These are phyloP conservation scores for Otatea glauca DNA, from an alignment of 176 grass and related monocot species.

Conservation along the genomic window DNA sequence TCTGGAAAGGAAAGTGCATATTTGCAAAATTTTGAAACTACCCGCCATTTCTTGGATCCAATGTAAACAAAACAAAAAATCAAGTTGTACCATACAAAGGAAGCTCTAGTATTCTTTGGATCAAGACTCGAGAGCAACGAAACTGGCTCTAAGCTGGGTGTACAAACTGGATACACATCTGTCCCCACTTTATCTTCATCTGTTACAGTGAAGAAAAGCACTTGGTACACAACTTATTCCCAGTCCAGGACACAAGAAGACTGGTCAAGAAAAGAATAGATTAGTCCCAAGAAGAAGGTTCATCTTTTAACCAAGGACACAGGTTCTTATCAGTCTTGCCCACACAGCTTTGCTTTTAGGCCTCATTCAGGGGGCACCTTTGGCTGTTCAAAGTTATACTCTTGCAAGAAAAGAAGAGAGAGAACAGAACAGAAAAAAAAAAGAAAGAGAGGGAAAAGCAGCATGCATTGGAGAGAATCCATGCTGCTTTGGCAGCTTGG, in stretches of 20 bases:
- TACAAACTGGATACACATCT: constrained; percentile 5
- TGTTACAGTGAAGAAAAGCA: constrained; percentile 32
- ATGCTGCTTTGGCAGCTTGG: constrained; percentile 38
- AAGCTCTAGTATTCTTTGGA: neutral
- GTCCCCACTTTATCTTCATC: constrained; percentile 35
- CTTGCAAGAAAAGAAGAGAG: constrained; percentile 49
- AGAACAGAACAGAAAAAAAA: neutral
- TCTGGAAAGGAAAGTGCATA: no score
- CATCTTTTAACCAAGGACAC: constrained; percentile 19
- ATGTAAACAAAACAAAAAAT: neutral
- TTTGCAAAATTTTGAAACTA: no score
- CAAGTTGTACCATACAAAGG: neutral
- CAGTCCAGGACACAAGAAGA: constrained; percentile 25
- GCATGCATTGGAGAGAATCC: constrained; percentile 32
- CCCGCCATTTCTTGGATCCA: neutral
- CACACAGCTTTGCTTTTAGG: constrained; percentile 41
- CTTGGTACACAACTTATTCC: neutral
- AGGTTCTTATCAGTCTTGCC: constrained; percentile 25
- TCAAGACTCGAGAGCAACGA: neutral
- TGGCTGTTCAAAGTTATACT: constrained; percentile 22
- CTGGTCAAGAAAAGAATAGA: constrained; percentile 30
- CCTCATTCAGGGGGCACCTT: constrained; percentile 35
- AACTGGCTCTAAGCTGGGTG: neutral
- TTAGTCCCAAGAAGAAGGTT: constrained; percentile 39
- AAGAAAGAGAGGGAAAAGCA: constrained; percentile 18